Percentiles rank a stretch among this genome's conserved stretches.
Evolutionary conservation across 2,329 filamentous ascomycete genomes (phyloP).

Genomic region (Emmonsia crescens): DNA sequence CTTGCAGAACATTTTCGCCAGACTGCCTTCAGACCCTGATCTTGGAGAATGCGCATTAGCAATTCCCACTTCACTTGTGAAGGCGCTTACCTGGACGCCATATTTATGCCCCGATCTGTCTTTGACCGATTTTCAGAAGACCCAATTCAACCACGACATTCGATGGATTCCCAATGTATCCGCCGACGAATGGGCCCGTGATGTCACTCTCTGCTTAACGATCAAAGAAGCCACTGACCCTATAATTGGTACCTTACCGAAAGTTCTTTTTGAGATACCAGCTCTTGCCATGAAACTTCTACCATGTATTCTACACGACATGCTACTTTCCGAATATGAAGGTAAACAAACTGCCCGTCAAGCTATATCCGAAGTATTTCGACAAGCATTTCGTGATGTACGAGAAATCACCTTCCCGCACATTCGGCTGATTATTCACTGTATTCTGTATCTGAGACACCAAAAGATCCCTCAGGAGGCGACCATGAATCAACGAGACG

Average conservation of each 20-base stretch:
- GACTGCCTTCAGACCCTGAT: slow-evolving; percentile 20
- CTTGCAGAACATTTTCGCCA: slow-evolving; percentile 33
- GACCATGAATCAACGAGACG: slow-evolving; percentile 65
- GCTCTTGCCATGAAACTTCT: slow-evolving; percentile 64
- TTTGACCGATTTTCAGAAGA: slow-evolving; percentile 15
- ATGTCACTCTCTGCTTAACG: slow-evolving; percentile 41
- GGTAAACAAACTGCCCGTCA: slow-evolving; percentile 49
- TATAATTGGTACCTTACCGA: slow-evolving; percentile 57
- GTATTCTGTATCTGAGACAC: slow-evolving; percentile 77
- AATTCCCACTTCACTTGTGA: slow-evolving; percentile 29
- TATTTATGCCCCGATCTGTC: slow-evolving; percentile 29
- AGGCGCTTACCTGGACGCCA: slow-evolving; percentile 32
- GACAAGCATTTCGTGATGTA: slow-evolving; percentile 48
- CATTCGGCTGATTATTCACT: slow-evolving; percentile 61
- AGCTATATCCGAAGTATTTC: slow-evolving; percentile 54
- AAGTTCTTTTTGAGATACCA: slow-evolving; percentile 54
- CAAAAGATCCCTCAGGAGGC: slow-evolving; percentile 63
- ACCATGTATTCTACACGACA: slow-evolving; percentile 75
- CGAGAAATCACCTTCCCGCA: slow-evolving; percentile 45
- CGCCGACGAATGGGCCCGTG: slow-evolving; percentile 26
- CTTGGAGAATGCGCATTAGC: slow-evolving; percentile 25
- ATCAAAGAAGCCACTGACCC: slow-evolving; percentile 51
- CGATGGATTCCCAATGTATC: slow-evolving; percentile 16
- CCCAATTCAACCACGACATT: slow-evolving; percentile 10
- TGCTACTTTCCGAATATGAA: slow-evolving; percentile 58